Evolutionary conservation across 2,329 filamentous ascomycete species (phyloP).

Genomic region (Colletotrichum sublineola): DNA sequence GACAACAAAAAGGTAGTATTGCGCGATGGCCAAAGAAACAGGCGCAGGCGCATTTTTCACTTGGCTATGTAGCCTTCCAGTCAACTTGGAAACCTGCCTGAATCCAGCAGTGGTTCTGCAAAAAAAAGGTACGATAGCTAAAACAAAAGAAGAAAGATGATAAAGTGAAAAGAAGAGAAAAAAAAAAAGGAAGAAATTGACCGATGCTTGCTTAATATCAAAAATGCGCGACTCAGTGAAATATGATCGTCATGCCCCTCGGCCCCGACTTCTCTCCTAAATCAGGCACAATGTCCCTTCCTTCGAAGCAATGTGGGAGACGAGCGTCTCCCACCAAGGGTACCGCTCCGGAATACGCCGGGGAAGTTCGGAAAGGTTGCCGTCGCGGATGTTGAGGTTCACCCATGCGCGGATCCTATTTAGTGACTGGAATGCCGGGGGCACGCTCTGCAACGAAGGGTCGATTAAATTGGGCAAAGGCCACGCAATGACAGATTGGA

Average conservation of each 20-base stretch:
- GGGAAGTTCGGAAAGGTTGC: slow-evolving; percentile 40
- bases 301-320: slow-evolving; percentile 50
- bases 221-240: not conserved
- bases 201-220: not conserved
- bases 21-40: not conserved
- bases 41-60: not conserved
- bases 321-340: slow-evolving; percentile 58
- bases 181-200: not conserved
- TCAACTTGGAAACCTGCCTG: not conserved
- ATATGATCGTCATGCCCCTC: not conserved
- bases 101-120: no score
- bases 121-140: not conserved
- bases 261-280: slow-evolving; percentile 43
- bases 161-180: not conserved
- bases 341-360: slow-evolving; percentile 48
- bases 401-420: slow-evolving; percentile 54
- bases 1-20: not conserved
- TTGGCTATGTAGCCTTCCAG: not conserved
- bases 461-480: not conserved
- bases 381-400: slow-evolving; percentile 44
- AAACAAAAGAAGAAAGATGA: not conserved
- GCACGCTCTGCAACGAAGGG: slow-evolving; percentile 53
- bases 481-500: slow-evolving; percentile 7
- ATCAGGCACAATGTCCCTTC: slow-evolving; percentile 56
- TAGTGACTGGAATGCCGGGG: slow-evolving; percentile 53